phyloP scores from a whole-genome alignment of 805 yeast species.

The Candida hungchunana region DNA sequence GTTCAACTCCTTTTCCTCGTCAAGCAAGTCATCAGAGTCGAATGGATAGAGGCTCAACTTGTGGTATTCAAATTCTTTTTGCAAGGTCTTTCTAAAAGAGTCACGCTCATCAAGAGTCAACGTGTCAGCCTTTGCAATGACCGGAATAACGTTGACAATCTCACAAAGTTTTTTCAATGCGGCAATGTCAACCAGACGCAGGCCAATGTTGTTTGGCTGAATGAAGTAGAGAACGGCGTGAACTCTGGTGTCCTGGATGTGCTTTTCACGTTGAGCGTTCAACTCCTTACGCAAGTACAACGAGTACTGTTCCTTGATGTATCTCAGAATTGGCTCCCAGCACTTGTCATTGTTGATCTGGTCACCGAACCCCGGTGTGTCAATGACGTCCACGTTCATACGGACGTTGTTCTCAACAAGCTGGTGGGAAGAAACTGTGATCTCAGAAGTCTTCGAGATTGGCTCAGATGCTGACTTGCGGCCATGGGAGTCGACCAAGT shows the following conservation, averaged over 20 bases:
- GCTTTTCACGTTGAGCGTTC: slow-evolving; percentile 86
- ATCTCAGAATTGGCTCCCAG: slow-evolving; percentile 94
- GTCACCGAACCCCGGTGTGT: slow-evolving; percentile 98
- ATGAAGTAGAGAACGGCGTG: slow-evolving; percentile 91
- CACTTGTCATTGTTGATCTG: slow-evolving; percentile 91
- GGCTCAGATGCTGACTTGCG: slow-evolving; percentile 66
- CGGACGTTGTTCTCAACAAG: slow-evolving; percentile 84
- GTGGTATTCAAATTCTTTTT: slow-evolving; percentile 69
- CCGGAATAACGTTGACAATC: slow-evolving; percentile 90
- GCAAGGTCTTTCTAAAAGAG: slow-evolving; percentile 69
- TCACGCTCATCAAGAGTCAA: slow-evolving; percentile 83
- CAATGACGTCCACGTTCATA: slow-evolving; percentile 82
- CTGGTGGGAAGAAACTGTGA: slow-evolving; percentile 63
- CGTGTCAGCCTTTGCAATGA: slow-evolving; percentile 91
- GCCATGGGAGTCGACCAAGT: slow-evolving; percentile 69
- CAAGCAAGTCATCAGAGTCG: slow-evolving; percentile 63
- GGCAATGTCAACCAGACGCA: slow-evolving; percentile 75
- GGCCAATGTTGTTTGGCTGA: slow-evolving; percentile 84
- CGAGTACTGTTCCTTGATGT: slow-evolving; percentile 93
- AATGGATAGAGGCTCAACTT: slow-evolving; percentile 80
- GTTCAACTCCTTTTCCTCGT: slow-evolving; percentile 70
- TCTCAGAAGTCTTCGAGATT: slow-evolving; percentile 81
- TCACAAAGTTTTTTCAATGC: slow-evolving; percentile 83
- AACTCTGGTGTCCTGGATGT: slow-evolving; percentile 82
- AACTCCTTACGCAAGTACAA: slow-evolving; percentile 87